These are phyloP conservation scores for Zygoascus tannicola DNA, from an alignment of 805 yeast species.

Conservation along the genomic window DNA sequence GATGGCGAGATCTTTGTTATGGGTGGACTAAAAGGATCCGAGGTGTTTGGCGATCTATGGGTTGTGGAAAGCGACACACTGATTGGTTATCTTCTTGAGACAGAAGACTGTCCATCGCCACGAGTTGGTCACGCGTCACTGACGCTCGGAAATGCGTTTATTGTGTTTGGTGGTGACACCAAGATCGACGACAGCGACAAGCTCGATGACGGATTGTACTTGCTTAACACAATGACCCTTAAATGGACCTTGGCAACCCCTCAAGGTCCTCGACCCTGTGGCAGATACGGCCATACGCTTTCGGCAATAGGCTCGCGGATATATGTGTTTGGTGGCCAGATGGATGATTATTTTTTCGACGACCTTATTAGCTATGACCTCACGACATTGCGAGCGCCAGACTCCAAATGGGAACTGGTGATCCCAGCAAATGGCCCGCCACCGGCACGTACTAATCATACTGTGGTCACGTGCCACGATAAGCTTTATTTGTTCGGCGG, in stretches of 20 bases:
- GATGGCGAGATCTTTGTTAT: constrained; percentile 75
- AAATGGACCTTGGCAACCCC: constrained; percentile 77
- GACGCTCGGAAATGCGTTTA: constrained; percentile 88
- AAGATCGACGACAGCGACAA: constrained; percentile 54
- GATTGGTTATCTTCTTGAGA: constrained; percentile 51
- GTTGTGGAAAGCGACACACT: constrained; percentile 48
- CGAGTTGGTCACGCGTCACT: constrained; percentile 94
- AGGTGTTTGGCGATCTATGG: constrained; percentile 96
- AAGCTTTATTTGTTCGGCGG: constrained; percentile 90
- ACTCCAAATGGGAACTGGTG: constrained; percentile 74
- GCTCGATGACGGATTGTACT: constrained; percentile 82
- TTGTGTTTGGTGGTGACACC: constrained; percentile 95
- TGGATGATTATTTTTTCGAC: constrained; percentile 70
- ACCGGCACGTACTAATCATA: constrained; percentile 84
- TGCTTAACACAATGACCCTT: constrained; percentile 68
- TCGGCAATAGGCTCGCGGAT: constrained; percentile 58
- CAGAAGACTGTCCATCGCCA: constrained; percentile 82
- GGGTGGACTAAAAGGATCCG: constrained; percentile 91
- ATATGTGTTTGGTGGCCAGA: constrained; percentile 91
- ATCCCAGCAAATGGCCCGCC: constrained; percentile 48
- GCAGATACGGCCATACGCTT: constrained; percentile 90
- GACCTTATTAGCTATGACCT: constrained; percentile 83
- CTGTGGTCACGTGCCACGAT: constrained; percentile 72
- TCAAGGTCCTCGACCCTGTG: constrained; percentile 68
- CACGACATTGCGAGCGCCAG: constrained; percentile 73